phyloP scores from a whole-genome alignment of 2,329 filamentous ascomycete genomes.

The Paraphoma chrysanthemicola region DNA sequence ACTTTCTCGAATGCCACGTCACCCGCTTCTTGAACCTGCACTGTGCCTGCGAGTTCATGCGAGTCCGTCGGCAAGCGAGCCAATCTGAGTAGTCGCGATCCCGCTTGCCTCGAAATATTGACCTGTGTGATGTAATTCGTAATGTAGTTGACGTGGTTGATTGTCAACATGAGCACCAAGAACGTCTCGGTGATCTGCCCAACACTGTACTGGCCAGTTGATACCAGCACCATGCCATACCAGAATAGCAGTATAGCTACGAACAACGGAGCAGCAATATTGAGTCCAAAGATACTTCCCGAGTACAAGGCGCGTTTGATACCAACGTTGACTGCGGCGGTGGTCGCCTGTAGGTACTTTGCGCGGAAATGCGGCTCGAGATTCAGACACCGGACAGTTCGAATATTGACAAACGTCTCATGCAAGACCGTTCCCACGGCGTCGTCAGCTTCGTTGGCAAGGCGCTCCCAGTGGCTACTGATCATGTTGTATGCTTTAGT shows the following conservation, averaged over 20 bases:
- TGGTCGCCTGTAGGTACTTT: constrained; percentile 65
- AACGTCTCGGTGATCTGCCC: constrained; percentile 74
- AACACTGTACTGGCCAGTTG: constrained; percentile 57
- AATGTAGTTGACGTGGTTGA: constrained; percentile 74
- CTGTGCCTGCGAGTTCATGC: constrained; percentile 64
- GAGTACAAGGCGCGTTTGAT: constrained; percentile 70
- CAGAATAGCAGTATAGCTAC: constrained; percentile 83
- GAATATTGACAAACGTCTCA: constrained; percentile 80
- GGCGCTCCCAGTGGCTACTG: constrained; percentile 74
- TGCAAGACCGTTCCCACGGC: constrained; percentile 68
- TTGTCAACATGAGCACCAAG: constrained; percentile 82
- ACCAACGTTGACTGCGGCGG: constrained; percentile 65
- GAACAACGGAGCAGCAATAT: constrained; percentile 74
- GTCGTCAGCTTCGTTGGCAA: constrained; percentile 69
- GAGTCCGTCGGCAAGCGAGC: constrained; percentile 65
- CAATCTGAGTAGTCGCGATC: constrained; percentile 74
- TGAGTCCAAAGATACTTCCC: constrained; percentile 78
- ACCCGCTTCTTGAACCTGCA: constrained; percentile 52
- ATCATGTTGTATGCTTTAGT: constrained; percentile 70
- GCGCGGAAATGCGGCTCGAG: constrained; percentile 74
- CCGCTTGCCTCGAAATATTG: constrained; percentile 74
- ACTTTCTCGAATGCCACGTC: constrained; percentile 68
- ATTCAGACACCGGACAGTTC: constrained; percentile 76
- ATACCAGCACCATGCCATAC: constrained; percentile 74
- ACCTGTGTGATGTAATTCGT: constrained; percentile 82